Evolutionary conservation across 306 rosid species (phyloP), one percentile per base, ranked within the genome.

Genomic region (Cucumis hystrix): DNA sequence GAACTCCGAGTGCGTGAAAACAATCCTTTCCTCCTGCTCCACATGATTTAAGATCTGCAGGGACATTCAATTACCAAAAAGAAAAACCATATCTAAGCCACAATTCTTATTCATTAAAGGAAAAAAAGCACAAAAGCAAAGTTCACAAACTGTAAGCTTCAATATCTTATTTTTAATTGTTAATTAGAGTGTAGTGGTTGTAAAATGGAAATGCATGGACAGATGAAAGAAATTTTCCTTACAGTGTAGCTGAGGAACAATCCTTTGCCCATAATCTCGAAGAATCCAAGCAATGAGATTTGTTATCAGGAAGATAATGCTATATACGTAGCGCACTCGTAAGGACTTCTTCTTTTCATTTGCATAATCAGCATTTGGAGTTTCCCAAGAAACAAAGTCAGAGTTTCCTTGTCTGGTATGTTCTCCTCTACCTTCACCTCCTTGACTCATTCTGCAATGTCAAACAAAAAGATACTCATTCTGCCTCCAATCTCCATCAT

Each of bases 281-380:
- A 91, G 81, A 86, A 93, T 86, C 97, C 97, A 93, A 60, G 98
- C 93, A 54, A 85, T 84, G 33, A 89, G 90, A 80, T 91, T 93
- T 78, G 83, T 82, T 10, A 88, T 64, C 37, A 93, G 82, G 89
- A 93, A 93, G 78, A 91, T 73, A 65, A 80, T 47, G 77, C 93
- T 89, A 61, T 85, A 93, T 37, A 70, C 65, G 80, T 89, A 93
- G 65, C 96, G 97, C 1, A 89, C 93, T 74, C 49, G 81, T 18
- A 83, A 81, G 9, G 96, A 84, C 69, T 80, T 88, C 79, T 74
- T 88, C 82, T 85, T 88, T 79, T 80, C 86, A 20, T 39, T n/a
- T 58, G 77, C 81, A 83, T 83, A 83, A 74, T 85, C 84, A 84
- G 51, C 75, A 54, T 66, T n/a, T 63, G 13, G 71, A 79, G 75